Percentiles rank a stretch among this genome's conserved stretches.
Evolutionary conservation across 2,329 filamentous ascomycete species (phyloP).

Genomic region (Lecanicillium sp.): DNA sequence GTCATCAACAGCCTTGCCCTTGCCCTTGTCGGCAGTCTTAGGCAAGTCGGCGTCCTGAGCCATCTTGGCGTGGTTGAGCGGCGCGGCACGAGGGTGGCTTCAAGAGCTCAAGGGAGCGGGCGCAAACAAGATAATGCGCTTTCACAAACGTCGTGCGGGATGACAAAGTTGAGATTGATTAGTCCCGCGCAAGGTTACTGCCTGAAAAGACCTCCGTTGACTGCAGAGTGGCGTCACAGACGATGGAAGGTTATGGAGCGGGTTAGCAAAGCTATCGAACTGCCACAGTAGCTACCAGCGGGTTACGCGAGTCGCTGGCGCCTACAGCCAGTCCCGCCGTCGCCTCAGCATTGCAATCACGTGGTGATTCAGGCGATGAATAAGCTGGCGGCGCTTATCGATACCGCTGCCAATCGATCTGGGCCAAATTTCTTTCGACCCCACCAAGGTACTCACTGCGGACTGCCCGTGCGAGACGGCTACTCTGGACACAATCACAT

Average conservation of each 20-base stretch:
- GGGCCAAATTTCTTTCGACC: conserved; percentile 19
- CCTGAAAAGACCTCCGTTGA: too few species aligned
- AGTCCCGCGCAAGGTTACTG: too few species aligned
- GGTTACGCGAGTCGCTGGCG: conserved; percentile 39
- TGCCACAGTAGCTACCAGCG: conserved; percentile 19
- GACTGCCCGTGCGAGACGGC: too few species aligned
- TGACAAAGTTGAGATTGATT: conserved; percentile 7
- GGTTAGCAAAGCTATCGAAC: conserved; percentile 27
- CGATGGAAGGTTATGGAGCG: conserved; percentile 30
- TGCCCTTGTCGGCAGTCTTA: conserved; percentile 86
- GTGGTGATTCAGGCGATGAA: conserved; percentile 14
- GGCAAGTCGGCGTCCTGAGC: conserved; percentile 87
- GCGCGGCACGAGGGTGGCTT: not conserved
- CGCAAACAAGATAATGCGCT: not conserved
- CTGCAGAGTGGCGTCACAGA: conserved; percentile 8
- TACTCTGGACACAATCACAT: too few species aligned
- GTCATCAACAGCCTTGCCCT: conserved; percentile 78
- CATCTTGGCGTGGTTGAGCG: conserved; percentile 51
- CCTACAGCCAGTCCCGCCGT: conserved; percentile 22
- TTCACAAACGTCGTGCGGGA: conserved; percentile 5
- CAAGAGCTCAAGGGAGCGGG: not conserved
- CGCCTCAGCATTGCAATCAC: conserved; percentile 23
- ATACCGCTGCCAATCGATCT: conserved; percentile 13
- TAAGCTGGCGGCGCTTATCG: conserved; percentile 14
- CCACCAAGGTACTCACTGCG: conserved; percentile 5